Percentiles rank a stretch among this genome's conserved stretches.
Conservation (phyloP, 768 basidiomycete genomes). For the Auriculariales sp. region DNA sequence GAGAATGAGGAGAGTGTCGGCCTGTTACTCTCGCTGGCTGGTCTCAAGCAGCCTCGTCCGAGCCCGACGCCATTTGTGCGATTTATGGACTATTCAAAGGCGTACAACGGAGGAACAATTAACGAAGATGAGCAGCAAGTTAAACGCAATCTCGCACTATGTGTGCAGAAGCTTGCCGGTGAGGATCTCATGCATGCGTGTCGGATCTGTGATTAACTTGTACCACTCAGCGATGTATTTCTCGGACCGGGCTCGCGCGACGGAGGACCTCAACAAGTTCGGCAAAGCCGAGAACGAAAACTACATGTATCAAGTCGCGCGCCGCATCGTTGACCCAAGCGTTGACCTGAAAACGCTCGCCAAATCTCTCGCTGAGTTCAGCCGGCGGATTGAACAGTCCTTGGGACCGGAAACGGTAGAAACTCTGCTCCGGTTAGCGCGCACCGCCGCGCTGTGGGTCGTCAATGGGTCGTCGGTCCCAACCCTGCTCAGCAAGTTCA, state of each 20-base stretch:
- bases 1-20: conserved; percentile 40
- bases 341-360: conserved; percentile 67
- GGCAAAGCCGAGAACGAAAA: conserved; percentile 80
- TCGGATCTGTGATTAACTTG: neutral
- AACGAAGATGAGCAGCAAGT: conserved; percentile 66
- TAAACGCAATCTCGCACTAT: conserved; percentile 34
- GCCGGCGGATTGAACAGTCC: conserved; percentile 59
- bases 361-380: conserved; percentile 52
- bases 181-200: conserved; percentile 12
- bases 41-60: conserved; percentile 49
- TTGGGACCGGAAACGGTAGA: conserved; percentile 34
- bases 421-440: conserved; percentile 61
- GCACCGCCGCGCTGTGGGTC: conserved; percentile 53
- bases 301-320: conserved; percentile 72
- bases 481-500: conserved; percentile 45
- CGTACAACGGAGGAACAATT: conserved; percentile 83
- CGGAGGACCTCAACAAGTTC: conserved; percentile 67
- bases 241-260: conserved; percentile 57
- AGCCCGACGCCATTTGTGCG: conserved; percentile 58
- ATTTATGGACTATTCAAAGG: conserved; percentile 58
- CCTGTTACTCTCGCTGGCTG: too few species aligned
- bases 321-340: conserved; percentile 69
- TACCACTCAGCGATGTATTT: conserved; percentile 30
- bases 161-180: conserved; percentile 52
- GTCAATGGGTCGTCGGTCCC: conserved; percentile 80